These are phyloP conservation scores for Logfia minima DNA, from an alignment of 129 eudicot genomes.

Conservation along the genomic window DNA sequence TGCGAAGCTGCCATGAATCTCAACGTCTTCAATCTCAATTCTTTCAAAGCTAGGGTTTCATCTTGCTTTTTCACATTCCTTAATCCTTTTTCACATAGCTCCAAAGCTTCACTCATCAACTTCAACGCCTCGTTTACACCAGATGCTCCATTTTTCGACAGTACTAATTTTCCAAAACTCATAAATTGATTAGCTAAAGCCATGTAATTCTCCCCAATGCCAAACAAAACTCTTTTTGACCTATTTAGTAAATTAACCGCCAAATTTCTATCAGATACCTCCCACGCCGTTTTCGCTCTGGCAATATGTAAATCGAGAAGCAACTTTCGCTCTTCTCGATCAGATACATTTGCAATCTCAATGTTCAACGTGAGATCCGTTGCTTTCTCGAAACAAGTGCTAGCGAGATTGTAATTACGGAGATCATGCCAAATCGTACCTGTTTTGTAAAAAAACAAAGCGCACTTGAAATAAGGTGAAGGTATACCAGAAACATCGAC, in stretches of 20 bases:
- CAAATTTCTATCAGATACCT: slow-evolving; percentile 55
- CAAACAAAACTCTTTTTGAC: slow-evolving; percentile 56
- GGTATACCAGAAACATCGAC: slow-evolving; percentile 72
- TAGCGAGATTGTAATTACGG: slow-evolving; percentile 54
- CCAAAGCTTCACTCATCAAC: slow-evolving; percentile 85
- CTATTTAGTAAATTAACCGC: slow-evolving; percentile 66
- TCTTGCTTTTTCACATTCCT: slow-evolving; percentile 65
- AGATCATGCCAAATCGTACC: slow-evolving; percentile 78
- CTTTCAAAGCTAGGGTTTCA: slow-evolving; percentile 69
- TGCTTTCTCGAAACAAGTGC: slow-evolving; percentile 77
- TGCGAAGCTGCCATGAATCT: slow-evolving; percentile 87
- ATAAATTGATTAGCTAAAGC: slow-evolving; percentile 68
- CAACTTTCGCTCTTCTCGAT: slow-evolving; percentile 62
- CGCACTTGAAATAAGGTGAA: slow-evolving; percentile 67
- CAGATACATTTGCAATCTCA: slow-evolving; percentile 43
- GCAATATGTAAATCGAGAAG: slow-evolving; percentile 68
- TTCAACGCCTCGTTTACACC: slow-evolving; percentile 67
- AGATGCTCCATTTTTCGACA: slow-evolving; percentile 43
- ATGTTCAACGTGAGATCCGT: slow-evolving; percentile 58
- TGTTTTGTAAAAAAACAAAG: slow-evolving; percentile 69
- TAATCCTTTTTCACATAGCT: slow-evolving; percentile 80
- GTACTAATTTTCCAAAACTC: slow-evolving; percentile 57
- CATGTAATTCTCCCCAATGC: slow-evolving; percentile 48
- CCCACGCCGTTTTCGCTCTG: slow-evolving; percentile 79
- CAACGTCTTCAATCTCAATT: slow-evolving; percentile 63